Conservation (phyloP, 305 asterid genomes). For the Fraxinus platypoda region DNA sequence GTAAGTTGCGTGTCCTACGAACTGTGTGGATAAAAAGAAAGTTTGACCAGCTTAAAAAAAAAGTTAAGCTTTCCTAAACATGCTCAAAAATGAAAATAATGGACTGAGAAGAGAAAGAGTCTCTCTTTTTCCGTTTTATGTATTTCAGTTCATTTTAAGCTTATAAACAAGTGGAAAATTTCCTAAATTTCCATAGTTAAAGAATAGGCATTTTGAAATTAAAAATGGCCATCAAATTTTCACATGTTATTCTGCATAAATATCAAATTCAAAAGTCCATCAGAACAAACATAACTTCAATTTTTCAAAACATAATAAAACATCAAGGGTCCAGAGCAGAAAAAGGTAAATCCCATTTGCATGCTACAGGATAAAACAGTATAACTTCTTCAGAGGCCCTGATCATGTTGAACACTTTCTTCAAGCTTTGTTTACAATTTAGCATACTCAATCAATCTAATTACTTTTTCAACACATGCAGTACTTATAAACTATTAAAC, state of each 20-base stretch:
- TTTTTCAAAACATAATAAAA: neutral
- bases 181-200: neutral
- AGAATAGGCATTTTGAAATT: neutral
- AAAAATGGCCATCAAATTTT: neutral
- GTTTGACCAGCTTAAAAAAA: neutral
- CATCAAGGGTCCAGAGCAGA: neutral
- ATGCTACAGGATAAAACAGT: neutral
- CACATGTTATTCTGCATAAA: neutral
- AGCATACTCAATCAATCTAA: neutral
- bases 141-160: neutral
- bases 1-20: neutral
- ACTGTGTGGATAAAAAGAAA: too few relatives aligned
- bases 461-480: neutral
- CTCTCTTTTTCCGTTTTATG: neutral
- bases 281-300: neutral
- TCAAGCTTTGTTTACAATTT: neutral
- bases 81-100: neutral
- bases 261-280: neutral
- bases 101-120: neutral
- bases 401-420: neutral
- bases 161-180: neutral
- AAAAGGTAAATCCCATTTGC: neutral
- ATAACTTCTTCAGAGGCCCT: neutral
- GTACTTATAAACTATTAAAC: conserved; percentile 5
- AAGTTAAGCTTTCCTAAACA: neutral